A percentile compares a stretch with the other conserved stretches of the same genome.
phyloP scores from a whole-genome alignment of 192 early-diverging fungal species.

The Rhizophlyctis rosea region DNA sequence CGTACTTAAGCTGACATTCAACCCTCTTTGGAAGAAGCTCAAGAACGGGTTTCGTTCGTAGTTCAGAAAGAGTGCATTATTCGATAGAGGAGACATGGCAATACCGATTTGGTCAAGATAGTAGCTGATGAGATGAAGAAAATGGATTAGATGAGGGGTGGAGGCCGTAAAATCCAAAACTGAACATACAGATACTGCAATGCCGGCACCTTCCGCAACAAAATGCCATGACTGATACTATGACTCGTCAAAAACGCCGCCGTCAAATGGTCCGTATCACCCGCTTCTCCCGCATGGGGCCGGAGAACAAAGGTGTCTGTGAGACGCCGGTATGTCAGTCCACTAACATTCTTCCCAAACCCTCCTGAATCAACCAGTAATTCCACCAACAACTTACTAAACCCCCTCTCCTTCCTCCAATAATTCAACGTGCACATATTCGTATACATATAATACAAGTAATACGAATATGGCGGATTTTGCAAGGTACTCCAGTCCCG shows the following conservation, averaged over 20 bases:
- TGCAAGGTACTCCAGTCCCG: constrained; percentile 39
- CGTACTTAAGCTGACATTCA: constrained; percentile 90
- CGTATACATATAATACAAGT: constrained; percentile 87
- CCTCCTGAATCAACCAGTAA: neutral
- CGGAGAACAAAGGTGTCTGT: constrained; percentile 88
- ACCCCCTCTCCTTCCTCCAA: constrained; percentile 66
- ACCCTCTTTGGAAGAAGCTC: constrained; percentile 86
- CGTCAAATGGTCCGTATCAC: constrained; percentile 90
- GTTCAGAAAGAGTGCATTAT: constrained; percentile 92
- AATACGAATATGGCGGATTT: constrained; percentile 95
- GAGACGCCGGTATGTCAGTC: no score
- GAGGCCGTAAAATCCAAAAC: neutral
- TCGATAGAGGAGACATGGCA: constrained; percentile 95
- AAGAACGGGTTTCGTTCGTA: constrained; percentile 92
- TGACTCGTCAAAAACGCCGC: constrained; percentile 83
- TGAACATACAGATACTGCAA: constrained; percentile 76
- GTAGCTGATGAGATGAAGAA: constrained; percentile 39
- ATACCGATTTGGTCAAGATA: constrained; percentile 94
- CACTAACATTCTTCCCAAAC: no score
- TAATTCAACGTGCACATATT: constrained; percentile 81
- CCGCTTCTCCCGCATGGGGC: constrained; percentile 93
- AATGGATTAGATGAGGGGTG: neutral
- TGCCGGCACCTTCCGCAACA: constrained; percentile 89
- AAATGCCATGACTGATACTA: constrained; percentile 88
- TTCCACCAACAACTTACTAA: constrained; percentile 57